Evolutionary conservation across 2,329 filamentous ascomycete species (phyloP).

Genomic region (Calonectria ilicicola): DNA sequence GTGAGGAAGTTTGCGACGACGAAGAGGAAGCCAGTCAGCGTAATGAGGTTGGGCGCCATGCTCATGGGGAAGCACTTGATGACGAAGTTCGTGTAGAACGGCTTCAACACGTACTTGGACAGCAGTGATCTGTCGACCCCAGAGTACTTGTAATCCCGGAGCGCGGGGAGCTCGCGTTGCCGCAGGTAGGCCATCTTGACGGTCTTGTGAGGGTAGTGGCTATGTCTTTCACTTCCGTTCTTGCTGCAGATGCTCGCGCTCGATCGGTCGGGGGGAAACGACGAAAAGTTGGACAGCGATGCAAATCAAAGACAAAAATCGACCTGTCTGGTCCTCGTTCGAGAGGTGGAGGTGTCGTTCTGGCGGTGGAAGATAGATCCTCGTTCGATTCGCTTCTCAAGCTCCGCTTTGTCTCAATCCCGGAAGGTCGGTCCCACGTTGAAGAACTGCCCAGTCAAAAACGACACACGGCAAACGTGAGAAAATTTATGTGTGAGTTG

Average conservation of each 20-base stretch:
- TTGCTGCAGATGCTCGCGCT: neutral
- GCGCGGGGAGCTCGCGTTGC: constrained; percentile 86
- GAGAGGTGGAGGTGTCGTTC: constrained; percentile 6
- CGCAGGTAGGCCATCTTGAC: constrained; percentile 91
- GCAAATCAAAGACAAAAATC: neutral
- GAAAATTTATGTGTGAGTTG: neutral
- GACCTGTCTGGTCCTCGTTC: neutral
- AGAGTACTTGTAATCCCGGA: constrained; percentile 96
- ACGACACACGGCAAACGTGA: neutral
- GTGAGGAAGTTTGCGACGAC: constrained; percentile 91
- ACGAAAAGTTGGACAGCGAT: neutral
- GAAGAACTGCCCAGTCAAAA: neutral
- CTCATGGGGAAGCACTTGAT: constrained; percentile 95
- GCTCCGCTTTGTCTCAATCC: constrained; percentile 28
- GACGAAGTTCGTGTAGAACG: constrained; percentile 95
- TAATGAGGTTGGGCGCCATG: constrained; percentile 93
- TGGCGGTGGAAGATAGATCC: constrained; percentile 21
- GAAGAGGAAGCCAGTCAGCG: constrained; percentile 89
- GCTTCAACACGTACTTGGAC: constrained; percentile 95
- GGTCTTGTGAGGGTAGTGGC: constrained; percentile 16
- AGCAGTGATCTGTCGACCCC: constrained; percentile 89
- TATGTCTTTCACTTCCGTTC: neutral
- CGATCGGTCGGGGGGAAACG: neutral
- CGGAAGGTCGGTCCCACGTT: constrained; percentile 10
- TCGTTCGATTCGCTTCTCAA: constrained; percentile 26